Percentiles rank a stretch among this genome's conserved stretches.
phyloP scores from a whole-genome alignment of 352 stramenopile species.

The Globisporangium paroecandrum region DNA sequence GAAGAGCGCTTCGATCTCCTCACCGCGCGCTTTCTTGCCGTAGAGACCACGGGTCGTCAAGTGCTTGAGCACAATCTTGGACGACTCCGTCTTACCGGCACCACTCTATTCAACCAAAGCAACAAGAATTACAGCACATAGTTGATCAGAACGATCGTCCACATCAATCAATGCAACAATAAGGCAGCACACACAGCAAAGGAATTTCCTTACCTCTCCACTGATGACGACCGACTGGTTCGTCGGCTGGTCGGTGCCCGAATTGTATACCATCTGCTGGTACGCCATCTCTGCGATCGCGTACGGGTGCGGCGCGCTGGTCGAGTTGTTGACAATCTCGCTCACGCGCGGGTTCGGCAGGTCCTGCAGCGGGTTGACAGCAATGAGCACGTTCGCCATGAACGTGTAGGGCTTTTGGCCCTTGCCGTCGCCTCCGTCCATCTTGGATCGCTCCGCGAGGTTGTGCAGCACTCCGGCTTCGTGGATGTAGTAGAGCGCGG shows the following conservation, averaged over 20 bases:
- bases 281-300: constrained; percentile 89
- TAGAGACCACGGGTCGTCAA: constrained; percentile 85
- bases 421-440: constrained; percentile 68
- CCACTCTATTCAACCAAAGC: constrained; percentile 37
- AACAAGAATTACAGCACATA: not conserved
- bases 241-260: constrained; percentile 75
- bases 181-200: not conserved
- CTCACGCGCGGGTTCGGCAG: constrained; percentile 77
- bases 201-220: constrained; percentile 36
- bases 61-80: constrained; percentile 89
- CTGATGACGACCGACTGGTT: constrained; percentile 88
- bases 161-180: not conserved
- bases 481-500: constrained; percentile 94
- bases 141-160: not conserved
- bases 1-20: constrained; percentile 65
- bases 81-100: constrained; percentile 88
- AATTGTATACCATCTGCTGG: constrained; percentile 91
- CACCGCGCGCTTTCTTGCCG: constrained; percentile 73
- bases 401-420: constrained; percentile 89
- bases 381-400: constrained; percentile 93
- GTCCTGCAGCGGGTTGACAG: constrained; percentile 87
- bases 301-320: constrained; percentile 79
- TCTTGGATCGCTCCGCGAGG: constrained; percentile 88
- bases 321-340: constrained; percentile 70
- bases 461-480: constrained; percentile 95